Percentiles rank a stretch among this genome's conserved stretches.
These are phyloP conservation scores for Mycena latifolia DNA, from an alignment of 768 basidiomycete species.

Conservation along the genomic window DNA sequence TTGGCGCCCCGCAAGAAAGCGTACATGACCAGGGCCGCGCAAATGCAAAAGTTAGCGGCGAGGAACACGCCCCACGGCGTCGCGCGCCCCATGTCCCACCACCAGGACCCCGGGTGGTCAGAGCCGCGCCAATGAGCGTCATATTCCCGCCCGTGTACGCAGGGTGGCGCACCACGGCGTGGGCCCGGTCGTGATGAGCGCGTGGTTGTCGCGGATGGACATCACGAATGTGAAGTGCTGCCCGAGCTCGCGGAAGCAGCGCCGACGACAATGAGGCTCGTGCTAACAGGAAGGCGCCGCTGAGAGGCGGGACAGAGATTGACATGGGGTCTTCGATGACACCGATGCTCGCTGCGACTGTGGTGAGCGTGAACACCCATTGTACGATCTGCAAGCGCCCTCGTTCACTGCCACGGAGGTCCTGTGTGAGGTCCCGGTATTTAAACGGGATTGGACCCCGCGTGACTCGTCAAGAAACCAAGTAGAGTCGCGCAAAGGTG, in stretches of 20 bases:
- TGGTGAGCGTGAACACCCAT: no score
- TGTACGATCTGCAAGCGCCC: no score
- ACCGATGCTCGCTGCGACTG: no score
- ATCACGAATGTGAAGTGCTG: slow-evolving; percentile 22
- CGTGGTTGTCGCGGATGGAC: slow-evolving; percentile 16
- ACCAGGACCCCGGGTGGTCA: slow-evolving; percentile 5
- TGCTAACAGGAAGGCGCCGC: slow-evolving; percentile 34
- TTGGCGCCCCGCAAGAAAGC: neutral
- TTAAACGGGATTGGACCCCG: no score
- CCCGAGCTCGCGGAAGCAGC: slow-evolving; percentile 18
- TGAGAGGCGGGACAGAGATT: no score
- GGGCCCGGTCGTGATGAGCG: slow-evolving; percentile 43
- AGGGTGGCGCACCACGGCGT: slow-evolving; percentile 48
- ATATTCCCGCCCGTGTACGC: slow-evolving; percentile 40
- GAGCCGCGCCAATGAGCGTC: neutral
- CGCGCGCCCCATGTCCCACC: neutral
- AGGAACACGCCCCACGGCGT: slow-evolving; percentile 48
- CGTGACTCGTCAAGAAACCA: no score
- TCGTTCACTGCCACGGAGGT: no score
- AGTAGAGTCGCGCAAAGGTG: no score
- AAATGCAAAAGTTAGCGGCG: slow-evolving; percentile 70
- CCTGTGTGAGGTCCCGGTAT: no score
- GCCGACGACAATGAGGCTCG: neutral
- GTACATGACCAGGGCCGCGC: neutral
- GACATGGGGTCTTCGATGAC: no score